phyloP scores from a whole-genome alignment of 169 alveolate species.

The Plasmodium gaboni region DNA sequence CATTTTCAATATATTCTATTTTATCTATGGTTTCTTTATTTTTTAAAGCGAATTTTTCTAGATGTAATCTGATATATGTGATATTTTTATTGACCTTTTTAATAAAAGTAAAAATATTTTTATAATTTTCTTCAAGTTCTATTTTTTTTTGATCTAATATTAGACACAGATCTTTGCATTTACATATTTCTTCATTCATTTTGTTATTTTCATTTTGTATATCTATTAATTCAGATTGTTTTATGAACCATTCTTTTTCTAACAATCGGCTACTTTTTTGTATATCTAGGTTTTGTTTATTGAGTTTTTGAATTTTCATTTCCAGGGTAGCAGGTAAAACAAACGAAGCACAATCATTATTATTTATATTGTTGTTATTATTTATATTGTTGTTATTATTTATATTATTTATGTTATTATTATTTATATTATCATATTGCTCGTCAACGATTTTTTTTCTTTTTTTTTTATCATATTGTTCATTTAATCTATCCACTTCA shows the following conservation, averaged over 20 bases:
- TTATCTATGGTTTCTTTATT: constrained; percentile 45
- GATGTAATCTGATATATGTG: constrained; percentile 41
- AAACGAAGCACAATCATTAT: not conserved
- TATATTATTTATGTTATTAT: too few relatives aligned
- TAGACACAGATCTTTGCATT: constrained; percentile 36
- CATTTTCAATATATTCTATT: constrained; percentile 37
- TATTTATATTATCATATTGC: not conserved
- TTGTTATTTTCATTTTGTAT: constrained; percentile 73
- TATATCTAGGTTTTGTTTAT: constrained; percentile 40
- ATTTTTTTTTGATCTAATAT: constrained; percentile 65
- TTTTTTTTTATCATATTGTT: constrained; percentile 54
- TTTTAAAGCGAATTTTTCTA: constrained; percentile 62
- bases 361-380: not conserved
- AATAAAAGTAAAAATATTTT: not conserved
- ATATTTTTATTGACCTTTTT: constrained; percentile 72
- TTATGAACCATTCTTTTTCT: constrained; percentile 73
- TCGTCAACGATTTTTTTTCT: constrained; percentile 22
- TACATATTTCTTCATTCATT: constrained; percentile 54
- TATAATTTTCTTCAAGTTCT: constrained; percentile 61
- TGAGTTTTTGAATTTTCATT: constrained; percentile 58
- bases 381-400: not conserved
- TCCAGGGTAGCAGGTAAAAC: constrained; percentile 28
- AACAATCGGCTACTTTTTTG: constrained; percentile 33
- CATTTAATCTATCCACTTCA: constrained; percentile 70
- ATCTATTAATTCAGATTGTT: constrained; percentile 64